Conservation (phyloP, 495 filamentous ascomycete genomes). For the Tuber brumale region DNA sequence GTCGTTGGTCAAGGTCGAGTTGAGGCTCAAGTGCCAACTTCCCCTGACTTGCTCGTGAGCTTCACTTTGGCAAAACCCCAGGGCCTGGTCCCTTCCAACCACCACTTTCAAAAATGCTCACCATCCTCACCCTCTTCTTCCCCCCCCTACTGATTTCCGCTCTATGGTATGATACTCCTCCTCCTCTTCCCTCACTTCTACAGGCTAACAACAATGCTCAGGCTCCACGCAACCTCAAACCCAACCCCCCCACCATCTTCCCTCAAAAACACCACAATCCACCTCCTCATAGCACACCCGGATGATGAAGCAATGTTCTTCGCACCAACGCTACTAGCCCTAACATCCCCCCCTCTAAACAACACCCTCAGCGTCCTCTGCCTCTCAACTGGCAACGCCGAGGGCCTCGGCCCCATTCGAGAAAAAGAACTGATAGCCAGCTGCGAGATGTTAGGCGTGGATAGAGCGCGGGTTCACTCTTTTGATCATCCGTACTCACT, state of each 20-base stretch:
- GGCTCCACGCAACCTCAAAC: conserved; percentile 53
- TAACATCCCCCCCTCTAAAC: conserved; percentile 64
- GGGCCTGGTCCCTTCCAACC: background rate
- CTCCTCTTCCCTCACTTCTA: conserved; percentile 57
- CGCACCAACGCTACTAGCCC: conserved; percentile 72
- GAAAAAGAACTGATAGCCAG: conserved; percentile 76
- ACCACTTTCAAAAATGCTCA: conserved; percentile 20
- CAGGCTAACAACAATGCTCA: conserved; percentile 57
- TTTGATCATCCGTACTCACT: conserved; percentile 5
- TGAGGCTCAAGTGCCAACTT: background rate
- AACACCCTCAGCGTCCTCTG: conserved; percentile 94
- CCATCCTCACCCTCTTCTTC: conserved; percentile 42
- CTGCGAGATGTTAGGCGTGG: conserved; percentile 60
- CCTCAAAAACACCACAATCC: conserved; percentile 57
- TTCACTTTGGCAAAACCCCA: background rate
- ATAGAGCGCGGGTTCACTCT: conserved; percentile 37
- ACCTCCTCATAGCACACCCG: conserved; percentile 89
- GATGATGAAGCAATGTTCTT: conserved; percentile 99
- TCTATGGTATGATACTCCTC: conserved; percentile 3
- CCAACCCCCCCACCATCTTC: background rate
- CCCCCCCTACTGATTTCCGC: conserved; percentile 54
- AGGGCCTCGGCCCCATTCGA: conserved; percentile 73
- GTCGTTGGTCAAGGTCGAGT: background rate
- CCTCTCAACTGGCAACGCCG: conserved; percentile 67
- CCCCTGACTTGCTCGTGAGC: background rate